Evolutionary conservation across 192 early-diverging fungal species (phyloP).

Genomic region (Umbelopsis sp.): DNA sequence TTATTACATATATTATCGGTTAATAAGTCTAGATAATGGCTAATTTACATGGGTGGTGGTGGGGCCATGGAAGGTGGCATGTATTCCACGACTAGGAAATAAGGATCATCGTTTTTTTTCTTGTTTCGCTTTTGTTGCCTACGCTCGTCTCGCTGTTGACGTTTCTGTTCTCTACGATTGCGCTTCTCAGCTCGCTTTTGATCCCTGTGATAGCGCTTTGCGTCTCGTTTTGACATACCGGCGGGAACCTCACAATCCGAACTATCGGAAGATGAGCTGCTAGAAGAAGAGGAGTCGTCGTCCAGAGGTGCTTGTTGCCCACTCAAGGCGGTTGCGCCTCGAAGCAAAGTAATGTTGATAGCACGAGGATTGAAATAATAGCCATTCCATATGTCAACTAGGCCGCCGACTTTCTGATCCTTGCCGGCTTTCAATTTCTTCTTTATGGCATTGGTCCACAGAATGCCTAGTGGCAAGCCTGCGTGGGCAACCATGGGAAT

Average conservation of each 20-base stretch:
- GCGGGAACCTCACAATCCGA: not conserved
- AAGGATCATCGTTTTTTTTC: not conserved
- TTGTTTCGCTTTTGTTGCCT: not conserved
- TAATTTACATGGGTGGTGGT: not conserved
- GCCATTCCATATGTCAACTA: constrained; percentile 4
- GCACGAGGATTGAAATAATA: not conserved
- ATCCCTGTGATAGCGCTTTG: not conserved
- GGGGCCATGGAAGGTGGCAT: not conserved
- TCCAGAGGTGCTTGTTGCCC: not conserved
- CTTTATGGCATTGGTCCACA: not conserved
- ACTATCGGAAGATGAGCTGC: not conserved
- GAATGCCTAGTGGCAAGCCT: not conserved
- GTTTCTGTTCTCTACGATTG: not conserved
- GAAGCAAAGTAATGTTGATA: not conserved
- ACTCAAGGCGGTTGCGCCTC: not conserved
- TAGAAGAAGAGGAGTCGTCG: not conserved
- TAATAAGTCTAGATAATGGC: not conserved
- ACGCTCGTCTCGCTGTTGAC: not conserved
- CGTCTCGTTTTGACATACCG: not conserved
- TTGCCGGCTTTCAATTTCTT: not conserved
- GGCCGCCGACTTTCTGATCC: not conserved
- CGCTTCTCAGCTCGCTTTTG: not conserved
- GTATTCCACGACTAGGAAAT: not conserved
- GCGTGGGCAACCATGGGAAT: not conserved
- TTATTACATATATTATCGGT: too few species aligned